Evolutionary conservation across 2,329 filamentous ascomycete species (phyloP).

Genomic region (Fusarium sp.): DNA sequence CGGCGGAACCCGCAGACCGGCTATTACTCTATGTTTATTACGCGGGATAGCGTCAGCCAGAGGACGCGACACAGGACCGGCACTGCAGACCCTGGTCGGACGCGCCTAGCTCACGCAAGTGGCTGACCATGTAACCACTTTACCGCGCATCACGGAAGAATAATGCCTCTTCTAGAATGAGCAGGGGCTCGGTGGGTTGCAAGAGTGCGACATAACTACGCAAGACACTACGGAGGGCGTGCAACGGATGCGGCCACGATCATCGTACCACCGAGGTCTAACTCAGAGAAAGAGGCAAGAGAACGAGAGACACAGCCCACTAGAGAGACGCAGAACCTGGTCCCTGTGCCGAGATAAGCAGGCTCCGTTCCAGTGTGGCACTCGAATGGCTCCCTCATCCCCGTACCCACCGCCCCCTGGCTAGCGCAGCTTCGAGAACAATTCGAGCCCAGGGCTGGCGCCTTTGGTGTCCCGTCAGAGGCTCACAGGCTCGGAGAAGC

Average conservation of each 20-base stretch:
- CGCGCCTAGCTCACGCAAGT: constrained; percentile 1
- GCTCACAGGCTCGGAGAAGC: constrained; percentile 17
- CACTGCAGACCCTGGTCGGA: not conserved
- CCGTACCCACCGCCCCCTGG: constrained; percentile 25
- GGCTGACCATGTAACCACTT: constrained; percentile 8
- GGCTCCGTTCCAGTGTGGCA: not conserved
- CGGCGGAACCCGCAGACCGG: constrained; percentile 12
- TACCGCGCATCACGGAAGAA: not conserved
- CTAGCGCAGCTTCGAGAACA: constrained; percentile 40
- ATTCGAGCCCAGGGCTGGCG: constrained; percentile 25
- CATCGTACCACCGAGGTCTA: constrained; percentile 23
- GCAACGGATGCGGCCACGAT: constrained; percentile 1
- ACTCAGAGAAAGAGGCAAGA: too few species aligned
- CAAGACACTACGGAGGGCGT: constrained; percentile 19
- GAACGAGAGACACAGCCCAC: too few species aligned
- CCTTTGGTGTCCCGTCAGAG: not conserved
- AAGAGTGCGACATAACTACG: not conserved
- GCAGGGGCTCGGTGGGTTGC: not conserved
- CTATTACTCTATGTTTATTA: constrained; percentile 18
- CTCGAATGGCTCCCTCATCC: not conserved
- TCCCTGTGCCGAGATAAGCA: constrained; percentile 17
- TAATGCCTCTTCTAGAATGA: constrained; percentile 6
- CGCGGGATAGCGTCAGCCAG: constrained; percentile 3
- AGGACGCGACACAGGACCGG: not conserved
- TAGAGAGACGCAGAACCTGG: not conserved